Evolutionary conservation across 352 stramenopile genomes (phyloP).

Genomic region (Globisporangium orthogonon): DNA sequence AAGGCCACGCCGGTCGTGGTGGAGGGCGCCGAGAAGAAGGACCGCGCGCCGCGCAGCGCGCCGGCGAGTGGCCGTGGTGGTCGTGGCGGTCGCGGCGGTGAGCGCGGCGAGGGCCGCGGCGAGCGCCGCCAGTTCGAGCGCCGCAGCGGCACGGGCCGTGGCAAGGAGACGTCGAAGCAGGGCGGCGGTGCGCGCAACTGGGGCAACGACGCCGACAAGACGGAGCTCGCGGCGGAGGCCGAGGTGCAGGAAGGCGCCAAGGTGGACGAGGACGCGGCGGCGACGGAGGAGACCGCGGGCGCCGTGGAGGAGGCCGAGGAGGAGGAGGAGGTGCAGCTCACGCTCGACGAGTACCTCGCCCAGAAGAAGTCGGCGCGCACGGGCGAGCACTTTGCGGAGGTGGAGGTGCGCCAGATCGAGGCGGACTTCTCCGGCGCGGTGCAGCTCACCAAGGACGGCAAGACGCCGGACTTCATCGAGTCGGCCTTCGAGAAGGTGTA

Average conservation of each 20-base stretch:
- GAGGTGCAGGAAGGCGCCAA: slow-evolving; percentile 50
- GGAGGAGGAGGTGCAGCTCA: slow-evolving; percentile 82
- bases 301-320: slow-evolving; percentile 42
- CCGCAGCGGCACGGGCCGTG: slow-evolving; percentile 92
- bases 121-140: slow-evolving; percentile 90
- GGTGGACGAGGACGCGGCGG: slow-evolving; percentile 56
- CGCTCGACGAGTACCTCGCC: slow-evolving; percentile 74
- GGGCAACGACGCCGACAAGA: slow-evolving; percentile 93
- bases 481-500: slow-evolving; percentile 92
- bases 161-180: slow-evolving; percentile 94
- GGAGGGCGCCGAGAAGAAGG: slow-evolving; percentile 43
- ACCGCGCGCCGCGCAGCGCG: slow-evolving; percentile 41
- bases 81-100: slow-evolving; percentile 38
- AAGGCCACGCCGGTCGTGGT: slow-evolving; percentile 35
- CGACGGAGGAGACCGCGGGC: slow-evolving; percentile 30
- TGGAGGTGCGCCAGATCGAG: slow-evolving; percentile 80
- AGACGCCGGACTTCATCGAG: slow-evolving; percentile 85
- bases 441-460: slow-evolving; percentile 82
- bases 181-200: slow-evolving; percentile 94
- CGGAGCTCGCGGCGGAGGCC: slow-evolving; percentile 69
- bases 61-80: slow-evolving; percentile 33
- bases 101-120: slow-evolving; percentile 27
- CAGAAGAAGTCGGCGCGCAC: slow-evolving; percentile 75
- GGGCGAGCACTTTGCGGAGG: slow-evolving; percentile 75
- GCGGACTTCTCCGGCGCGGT: slow-evolving; percentile 84